Evolutionary conservation across 75 land plant genomes (phyloP).

Genomic region (Isoetes taiwanensis): DNA sequence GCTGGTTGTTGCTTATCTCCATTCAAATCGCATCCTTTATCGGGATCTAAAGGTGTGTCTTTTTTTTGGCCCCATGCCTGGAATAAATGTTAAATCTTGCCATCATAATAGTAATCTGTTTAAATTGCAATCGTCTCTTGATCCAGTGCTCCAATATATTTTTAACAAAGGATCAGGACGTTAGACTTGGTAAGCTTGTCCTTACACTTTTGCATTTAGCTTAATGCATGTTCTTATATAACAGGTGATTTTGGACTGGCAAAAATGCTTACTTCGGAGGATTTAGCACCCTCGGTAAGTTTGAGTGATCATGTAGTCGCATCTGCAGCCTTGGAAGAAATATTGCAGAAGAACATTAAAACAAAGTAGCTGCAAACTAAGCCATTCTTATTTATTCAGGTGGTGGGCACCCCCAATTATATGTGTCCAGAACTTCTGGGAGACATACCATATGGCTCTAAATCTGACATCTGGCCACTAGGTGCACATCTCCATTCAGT

Average conservation of each 20-base stretch:
- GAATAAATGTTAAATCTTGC: too few species aligned
- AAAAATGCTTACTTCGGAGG: constrained; percentile 45
- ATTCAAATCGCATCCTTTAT: too few species aligned
- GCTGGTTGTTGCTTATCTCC: too few species aligned
- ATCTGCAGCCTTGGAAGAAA: neutral
- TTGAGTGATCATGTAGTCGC: neutral
- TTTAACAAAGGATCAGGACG: constrained; percentile 48
- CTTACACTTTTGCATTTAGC: neutral
- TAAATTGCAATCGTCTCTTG: neutral
- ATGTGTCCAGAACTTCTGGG: constrained; percentile 96
- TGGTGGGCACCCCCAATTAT: constrained; percentile 90
- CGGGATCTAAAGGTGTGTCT: too few species aligned
- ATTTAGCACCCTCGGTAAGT: constrained; percentile 53
- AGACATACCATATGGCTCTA: constrained; percentile 91
- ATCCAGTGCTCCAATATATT: constrained; percentile 65
- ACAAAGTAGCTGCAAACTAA: too few species aligned
- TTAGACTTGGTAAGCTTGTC: constrained; percentile 32
- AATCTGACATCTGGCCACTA: constrained; percentile 91
- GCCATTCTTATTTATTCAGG: constrained; percentile 23
- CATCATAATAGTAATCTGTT: neutral
- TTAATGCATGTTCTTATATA: neutral
- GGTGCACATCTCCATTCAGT: too few species aligned
- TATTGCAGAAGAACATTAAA: too few species aligned
- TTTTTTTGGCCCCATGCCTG: too few species aligned
- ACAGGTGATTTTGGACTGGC: constrained; percentile 75